Conservation (phyloP, 345 rosid genomes). For the Citrus unshiu region DNA sequence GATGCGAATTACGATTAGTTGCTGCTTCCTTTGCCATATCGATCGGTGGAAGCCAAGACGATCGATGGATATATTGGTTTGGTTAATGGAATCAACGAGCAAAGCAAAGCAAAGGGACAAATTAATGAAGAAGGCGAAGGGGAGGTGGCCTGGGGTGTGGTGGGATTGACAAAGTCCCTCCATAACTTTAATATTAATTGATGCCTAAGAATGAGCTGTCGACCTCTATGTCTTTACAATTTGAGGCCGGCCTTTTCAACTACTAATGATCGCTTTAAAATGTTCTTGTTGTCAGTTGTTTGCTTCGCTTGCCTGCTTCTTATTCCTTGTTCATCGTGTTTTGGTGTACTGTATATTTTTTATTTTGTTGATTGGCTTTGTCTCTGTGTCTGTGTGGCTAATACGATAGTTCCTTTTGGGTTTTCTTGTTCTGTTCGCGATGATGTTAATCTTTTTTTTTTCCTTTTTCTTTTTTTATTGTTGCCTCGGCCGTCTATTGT, state of each 20-base stretch:
- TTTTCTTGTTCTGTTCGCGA: too few relatives aligned
- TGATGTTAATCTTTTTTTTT: too few relatives aligned
- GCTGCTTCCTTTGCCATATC: not conserved
- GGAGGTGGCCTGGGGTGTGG: not conserved
- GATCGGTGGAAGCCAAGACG: not conserved
- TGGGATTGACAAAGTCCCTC: constrained; percentile 4
- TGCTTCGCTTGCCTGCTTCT: not conserved
- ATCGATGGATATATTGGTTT: not conserved
- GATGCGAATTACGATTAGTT: not conserved
- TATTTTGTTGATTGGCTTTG: too few relatives aligned
- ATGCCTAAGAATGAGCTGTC: constrained; percentile 2
- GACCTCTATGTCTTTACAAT: too few relatives aligned
- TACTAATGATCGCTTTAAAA: too few relatives aligned
- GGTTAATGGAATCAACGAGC: not conserved
- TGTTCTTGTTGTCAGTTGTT: not conserved
- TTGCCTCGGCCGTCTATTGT: too few relatives aligned
- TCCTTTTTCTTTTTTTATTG: too few relatives aligned
- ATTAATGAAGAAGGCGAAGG: too few relatives aligned
- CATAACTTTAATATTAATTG: too few relatives aligned
- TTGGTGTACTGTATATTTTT: too few relatives aligned
- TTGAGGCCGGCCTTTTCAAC: constrained; percentile 1
- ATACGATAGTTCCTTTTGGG: too few relatives aligned
- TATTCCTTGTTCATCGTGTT: not conserved
- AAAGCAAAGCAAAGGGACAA: not conserved
- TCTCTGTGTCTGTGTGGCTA: too few relatives aligned